These are phyloP conservation scores for Prunus campanulata DNA, from an alignment of 306 rosid species.

Conservation along the genomic window DNA sequence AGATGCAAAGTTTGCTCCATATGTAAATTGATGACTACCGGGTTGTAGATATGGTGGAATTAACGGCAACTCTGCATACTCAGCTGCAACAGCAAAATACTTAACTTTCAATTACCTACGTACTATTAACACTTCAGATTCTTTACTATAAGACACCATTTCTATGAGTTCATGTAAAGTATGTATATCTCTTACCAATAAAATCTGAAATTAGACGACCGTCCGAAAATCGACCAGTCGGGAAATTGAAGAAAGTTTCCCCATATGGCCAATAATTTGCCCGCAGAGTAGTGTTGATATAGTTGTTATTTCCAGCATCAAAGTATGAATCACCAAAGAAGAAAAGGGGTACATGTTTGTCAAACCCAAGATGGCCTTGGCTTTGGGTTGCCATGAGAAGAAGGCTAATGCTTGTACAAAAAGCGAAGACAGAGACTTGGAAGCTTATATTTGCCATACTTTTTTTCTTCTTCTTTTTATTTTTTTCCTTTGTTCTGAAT, in stretches of 20 bases:
- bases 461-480: neutral
- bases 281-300: conserved; percentile 24
- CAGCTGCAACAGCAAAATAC: conserved; percentile 24
- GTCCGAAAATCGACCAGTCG: conserved; percentile 44
- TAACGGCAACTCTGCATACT: conserved; percentile 34
- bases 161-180: too few relatives aligned
- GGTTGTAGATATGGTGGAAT: conserved; percentile 43
- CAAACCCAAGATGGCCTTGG: neutral
- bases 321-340: conserved; percentile 61
- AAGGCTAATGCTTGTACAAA: neutral
- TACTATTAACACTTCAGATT: neutral
- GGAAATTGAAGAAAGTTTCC: conserved; percentile 33
- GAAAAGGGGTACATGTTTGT: conserved; percentile 31
- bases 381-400: neutral
- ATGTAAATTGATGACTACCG: neutral
- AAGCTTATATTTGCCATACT: neutral
- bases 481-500: too few relatives aligned
- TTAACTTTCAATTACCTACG: neutral
- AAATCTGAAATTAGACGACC: conserved; percentile 47
- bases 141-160: neutral
- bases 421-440: neutral
- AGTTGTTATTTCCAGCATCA: conserved; percentile 62
- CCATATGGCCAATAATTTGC: conserved; percentile 39
- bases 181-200: conserved; percentile 17
- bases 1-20: conserved; percentile 44